A percentile compares a stretch with the other conserved stretches of the same genome.
These are phyloP conservation scores for Aspergillus fijiensis DNA, from an alignment of 2,329 filamentous ascomycete genomes.

Conservation along the genomic window DNA sequence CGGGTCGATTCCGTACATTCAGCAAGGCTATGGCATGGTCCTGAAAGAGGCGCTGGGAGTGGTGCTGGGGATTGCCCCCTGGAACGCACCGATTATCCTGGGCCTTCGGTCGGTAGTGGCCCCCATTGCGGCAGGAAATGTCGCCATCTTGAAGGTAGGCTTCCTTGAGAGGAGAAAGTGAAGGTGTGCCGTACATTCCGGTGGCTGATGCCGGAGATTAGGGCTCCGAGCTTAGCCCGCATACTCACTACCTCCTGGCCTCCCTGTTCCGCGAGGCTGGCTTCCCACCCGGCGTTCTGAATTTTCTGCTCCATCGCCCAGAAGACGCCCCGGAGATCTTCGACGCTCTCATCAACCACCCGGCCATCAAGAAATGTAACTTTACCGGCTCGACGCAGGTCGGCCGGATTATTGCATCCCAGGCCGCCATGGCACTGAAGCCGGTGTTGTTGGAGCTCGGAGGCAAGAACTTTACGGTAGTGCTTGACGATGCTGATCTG, in stretches of 20 bases:
- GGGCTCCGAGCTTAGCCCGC: slow-evolving; percentile 36
- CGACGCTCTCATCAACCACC: slow-evolving; percentile 38
- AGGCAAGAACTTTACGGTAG: slow-evolving; percentile 46
- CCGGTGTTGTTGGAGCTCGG: slow-evolving; percentile 50
- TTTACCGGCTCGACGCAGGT: slow-evolving; percentile 49
- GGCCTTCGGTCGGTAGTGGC: slow-evolving; percentile 49
- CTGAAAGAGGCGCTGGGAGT: slow-evolving; percentile 72
- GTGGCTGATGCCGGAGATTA: slow-evolving; percentile 5
- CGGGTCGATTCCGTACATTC: neutral
- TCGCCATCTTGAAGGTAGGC: slow-evolving; percentile 60
- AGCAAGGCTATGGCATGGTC: slow-evolving; percentile 53
- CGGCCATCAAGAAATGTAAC: slow-evolving; percentile 42
- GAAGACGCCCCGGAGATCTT: slow-evolving; percentile 36
- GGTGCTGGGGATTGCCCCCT: slow-evolving; percentile 71
- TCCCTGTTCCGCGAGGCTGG: slow-evolving; percentile 43
- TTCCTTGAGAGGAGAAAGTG: neutral
- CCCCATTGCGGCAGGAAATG: slow-evolving; percentile 67
- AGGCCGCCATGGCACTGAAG: slow-evolving; percentile 44
- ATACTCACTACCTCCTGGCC: slow-evolving; percentile 33
- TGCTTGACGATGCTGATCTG: slow-evolving; percentile 47
- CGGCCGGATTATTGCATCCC: slow-evolving; percentile 42
- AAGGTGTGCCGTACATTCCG: too few relatives aligned
- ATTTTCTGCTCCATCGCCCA: slow-evolving; percentile 36
- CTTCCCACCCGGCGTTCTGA: slow-evolving; percentile 43
- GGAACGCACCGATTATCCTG: slow-evolving; percentile 56